Conservation (phyloP, 371 early-diverging fungal species). For the Apophysomyces sp. region DNA sequence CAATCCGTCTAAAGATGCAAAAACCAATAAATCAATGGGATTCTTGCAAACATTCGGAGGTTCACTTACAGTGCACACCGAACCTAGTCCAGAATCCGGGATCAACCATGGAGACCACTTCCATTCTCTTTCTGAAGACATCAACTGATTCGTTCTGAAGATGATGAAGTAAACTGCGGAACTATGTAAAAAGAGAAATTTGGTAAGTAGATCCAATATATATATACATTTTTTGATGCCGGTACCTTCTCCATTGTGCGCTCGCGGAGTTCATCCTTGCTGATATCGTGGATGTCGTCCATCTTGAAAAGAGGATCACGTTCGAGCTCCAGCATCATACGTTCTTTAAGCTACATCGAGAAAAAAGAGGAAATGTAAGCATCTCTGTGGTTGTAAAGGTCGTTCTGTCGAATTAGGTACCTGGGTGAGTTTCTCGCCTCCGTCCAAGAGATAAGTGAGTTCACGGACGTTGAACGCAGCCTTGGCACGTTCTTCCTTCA, state of each 20-base stretch:
- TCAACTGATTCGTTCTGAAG: conserved; percentile 76
- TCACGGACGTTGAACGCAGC: conserved; percentile 77
- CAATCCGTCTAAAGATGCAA: conserved; percentile 58
- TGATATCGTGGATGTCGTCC: conserved; percentile 79
- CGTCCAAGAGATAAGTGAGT: conserved; percentile 83
- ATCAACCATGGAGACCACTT: conserved; percentile 77
- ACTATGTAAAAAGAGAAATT: conserved; percentile 29
- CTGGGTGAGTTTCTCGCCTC: conserved; percentile 65
- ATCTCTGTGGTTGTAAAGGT: no score
- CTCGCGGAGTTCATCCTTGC: conserved; percentile 77
- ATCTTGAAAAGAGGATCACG: conserved; percentile 85
- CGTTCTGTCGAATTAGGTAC: conserved; percentile 17
- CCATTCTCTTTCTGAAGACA: conserved; percentile 79
- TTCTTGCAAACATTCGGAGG: neutral
- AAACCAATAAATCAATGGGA: neutral
- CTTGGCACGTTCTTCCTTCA: conserved; percentile 73
- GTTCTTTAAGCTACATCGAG: conserved; percentile 62
- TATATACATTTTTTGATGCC: neutral
- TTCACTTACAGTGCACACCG: conserved; percentile 78
- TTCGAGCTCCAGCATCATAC: conserved; percentile 85
- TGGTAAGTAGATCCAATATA: neutral
- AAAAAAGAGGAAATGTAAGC: no score
- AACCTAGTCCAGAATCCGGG: conserved; percentile 92
- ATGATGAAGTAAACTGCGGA: conserved; percentile 72
- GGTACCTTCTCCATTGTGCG: conserved; percentile 83